Percentiles rank a stretch among this genome's conserved stretches.
Conservation (phyloP, 495 filamentous ascomycete species). For the Saxophila tyrrhenica region DNA sequence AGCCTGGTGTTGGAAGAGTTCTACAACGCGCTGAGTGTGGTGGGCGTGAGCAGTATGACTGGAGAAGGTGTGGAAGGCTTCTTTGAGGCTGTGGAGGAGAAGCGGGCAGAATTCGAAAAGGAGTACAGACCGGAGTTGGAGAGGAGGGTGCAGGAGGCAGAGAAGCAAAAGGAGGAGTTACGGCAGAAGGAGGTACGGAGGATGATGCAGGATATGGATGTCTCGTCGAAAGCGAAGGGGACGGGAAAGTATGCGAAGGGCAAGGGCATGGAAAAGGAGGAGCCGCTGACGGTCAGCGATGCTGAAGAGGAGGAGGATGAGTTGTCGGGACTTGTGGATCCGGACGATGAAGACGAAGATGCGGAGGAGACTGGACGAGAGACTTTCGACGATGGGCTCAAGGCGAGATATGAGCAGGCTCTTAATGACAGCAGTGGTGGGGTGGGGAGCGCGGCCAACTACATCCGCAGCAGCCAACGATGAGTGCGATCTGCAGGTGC, state of each 20-base stretch:
- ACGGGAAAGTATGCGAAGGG: constrained; percentile 18
- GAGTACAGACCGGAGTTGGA: constrained; percentile 93
- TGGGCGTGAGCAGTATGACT: constrained; percentile 87
- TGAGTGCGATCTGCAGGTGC: too few relatives aligned
- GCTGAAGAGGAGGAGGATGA: constrained; percentile 46
- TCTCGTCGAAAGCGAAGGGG: constrained; percentile 40
- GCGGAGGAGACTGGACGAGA: constrained; percentile 7
- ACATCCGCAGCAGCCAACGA: constrained; percentile 1
- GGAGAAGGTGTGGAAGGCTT: constrained; percentile 87
- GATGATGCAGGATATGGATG: constrained; percentile 89
- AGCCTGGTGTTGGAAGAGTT: constrained; percentile 96
- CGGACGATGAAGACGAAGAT: constrained; percentile 34
- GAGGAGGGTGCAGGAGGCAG: constrained; percentile 59
- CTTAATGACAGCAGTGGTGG: not conserved
- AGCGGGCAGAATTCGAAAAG: constrained; percentile 76
- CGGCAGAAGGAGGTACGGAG: constrained; percentile 73
- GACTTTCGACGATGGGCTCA: constrained; percentile 36
- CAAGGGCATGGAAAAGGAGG: constrained; percentile 27
- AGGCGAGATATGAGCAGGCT: constrained; percentile 40
- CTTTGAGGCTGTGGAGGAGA: constrained; percentile 74
- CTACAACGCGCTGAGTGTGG: constrained; percentile 81
- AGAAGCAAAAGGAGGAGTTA: constrained; percentile 55
- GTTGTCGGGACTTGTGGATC: constrained; percentile 32
- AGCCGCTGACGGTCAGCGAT: constrained; percentile 45
- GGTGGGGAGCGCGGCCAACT: not conserved